A percentile compares a stretch with the other conserved stretches of the same genome.
Conservation (phyloP, 2,329 filamentous ascomycete species). For the Grosmannia penicillata region DNA sequence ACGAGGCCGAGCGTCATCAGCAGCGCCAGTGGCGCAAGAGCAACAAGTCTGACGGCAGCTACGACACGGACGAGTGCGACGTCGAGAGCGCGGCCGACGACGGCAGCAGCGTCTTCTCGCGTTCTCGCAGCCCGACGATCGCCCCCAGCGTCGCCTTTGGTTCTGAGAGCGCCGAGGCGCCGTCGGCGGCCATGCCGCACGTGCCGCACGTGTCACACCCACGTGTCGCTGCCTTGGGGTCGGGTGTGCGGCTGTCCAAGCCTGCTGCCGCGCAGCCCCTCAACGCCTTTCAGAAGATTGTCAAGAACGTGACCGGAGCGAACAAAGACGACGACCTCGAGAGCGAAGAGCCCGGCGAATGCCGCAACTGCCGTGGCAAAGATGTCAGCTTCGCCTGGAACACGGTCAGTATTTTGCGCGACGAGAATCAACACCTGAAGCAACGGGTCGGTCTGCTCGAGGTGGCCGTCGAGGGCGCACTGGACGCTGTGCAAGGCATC, state of each 20-base stretch:
- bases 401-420: slow-evolving; percentile 43
- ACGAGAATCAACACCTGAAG: slow-evolving; percentile 49
- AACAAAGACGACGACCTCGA: slow-evolving; percentile 14
- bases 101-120: slow-evolving; percentile 43
- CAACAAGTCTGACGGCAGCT: slow-evolving; percentile 27
- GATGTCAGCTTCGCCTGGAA: slow-evolving; percentile 49
- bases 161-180: slow-evolving; percentile 8
- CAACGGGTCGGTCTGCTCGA: slow-evolving; percentile 43
- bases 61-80: slow-evolving; percentile 28
- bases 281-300: slow-evolving; percentile 31
- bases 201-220: slow-evolving; percentile 6
- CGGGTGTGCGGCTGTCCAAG: not conserved
- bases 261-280: slow-evolving; percentile 18
- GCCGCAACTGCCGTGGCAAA: slow-evolving; percentile 42
- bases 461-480: slow-evolving; percentile 42
- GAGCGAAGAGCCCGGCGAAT: slow-evolving; percentile 17
- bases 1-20: slow-evolving; percentile 29
- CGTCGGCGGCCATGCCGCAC: slow-evolving; percentile 3
- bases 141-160: slow-evolving; percentile 18
- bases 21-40: slow-evolving; percentile 19
- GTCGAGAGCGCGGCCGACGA: slow-evolving; percentile 29
- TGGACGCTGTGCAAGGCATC: slow-evolving; percentile 44
- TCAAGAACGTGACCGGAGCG: slow-evolving; percentile 26
- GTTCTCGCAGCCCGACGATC: slow-evolving; percentile 41
- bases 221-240: slow-evolving; percentile 10